These are phyloP conservation scores for Russula vinacea DNA, from an alignment of 768 basidiomycete species.

Conservation along the genomic window DNA sequence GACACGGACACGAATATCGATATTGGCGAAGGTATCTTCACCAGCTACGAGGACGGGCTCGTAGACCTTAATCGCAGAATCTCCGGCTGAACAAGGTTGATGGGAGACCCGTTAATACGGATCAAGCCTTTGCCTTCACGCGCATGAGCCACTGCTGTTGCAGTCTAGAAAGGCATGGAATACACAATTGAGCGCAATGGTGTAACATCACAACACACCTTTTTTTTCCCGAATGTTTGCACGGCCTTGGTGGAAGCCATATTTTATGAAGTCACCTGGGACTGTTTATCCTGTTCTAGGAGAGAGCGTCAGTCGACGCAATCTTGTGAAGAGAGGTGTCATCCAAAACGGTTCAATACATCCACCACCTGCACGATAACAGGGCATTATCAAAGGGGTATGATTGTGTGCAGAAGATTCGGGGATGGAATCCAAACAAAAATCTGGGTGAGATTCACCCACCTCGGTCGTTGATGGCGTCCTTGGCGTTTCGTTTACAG, in stretches of 20 bases:
- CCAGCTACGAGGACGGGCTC: slow-evolving; percentile 94
- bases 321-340: slow-evolving; percentile 31
- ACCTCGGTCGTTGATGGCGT: slow-evolving; percentile 37
- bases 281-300: slow-evolving; percentile 30
- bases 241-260: slow-evolving; percentile 87
- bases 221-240: slow-evolving; percentile 99
- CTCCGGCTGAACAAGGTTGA: slow-evolving; percentile 92
- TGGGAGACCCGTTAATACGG: slow-evolving; percentile 94
- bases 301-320: slow-evolving; percentile 21
- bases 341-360: slow-evolving; percentile 40
- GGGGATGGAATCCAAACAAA: neutral
- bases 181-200: slow-evolving; percentile 16
- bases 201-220: slow-evolving; percentile 50
- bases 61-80: slow-evolving; percentile 96
- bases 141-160: slow-evolving; percentile 96
- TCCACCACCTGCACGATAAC: slow-evolving; percentile 40
- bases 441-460: slow-evolving; percentile 40
- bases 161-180: slow-evolving; percentile 58
- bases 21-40: slow-evolving; percentile 77
- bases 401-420: slow-evolving; percentile 17
- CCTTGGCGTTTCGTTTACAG: slow-evolving; percentile 31
- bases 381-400: slow-evolving; percentile 4
- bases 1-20: slow-evolving; percentile 97
- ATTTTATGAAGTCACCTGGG: slow-evolving; percentile 37
- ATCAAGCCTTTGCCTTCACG: slow-evolving; percentile 95